These are phyloP conservation scores for Viola pubescens DNA, from an alignment of 441 rosid genomes.

Conservation along the genomic window DNA sequence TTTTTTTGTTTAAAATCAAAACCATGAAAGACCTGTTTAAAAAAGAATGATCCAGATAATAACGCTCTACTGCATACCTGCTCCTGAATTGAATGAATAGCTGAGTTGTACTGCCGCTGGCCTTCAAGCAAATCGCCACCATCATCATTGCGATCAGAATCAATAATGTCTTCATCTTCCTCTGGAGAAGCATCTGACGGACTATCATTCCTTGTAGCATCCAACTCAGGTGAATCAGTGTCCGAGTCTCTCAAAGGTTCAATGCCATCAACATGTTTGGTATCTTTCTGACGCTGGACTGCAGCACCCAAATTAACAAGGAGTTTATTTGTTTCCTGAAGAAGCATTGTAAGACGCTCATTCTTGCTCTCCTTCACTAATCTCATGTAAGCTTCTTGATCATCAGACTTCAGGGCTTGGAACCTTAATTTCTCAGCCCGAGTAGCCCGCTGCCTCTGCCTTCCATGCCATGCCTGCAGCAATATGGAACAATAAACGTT, in stretches of 20 bases:
- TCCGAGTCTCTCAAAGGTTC: constrained; percentile 64
- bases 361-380: constrained; percentile 98
- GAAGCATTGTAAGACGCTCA: constrained; percentile 86
- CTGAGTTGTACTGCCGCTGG: constrained; percentile 93
- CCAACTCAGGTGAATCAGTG: constrained; percentile 62
- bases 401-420: constrained; percentile 95
- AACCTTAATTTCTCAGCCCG: constrained; percentile 96
- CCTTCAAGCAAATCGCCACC: constrained; percentile 86
- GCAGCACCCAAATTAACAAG: constrained; percentile 96
- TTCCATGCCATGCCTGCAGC: constrained; percentile 96
- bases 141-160: constrained; percentile 77
- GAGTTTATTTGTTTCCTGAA: constrained; percentile 94
- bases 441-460: constrained; percentile 97
- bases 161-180: constrained; percentile 53
- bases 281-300: constrained; percentile 96
- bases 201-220: constrained; percentile 62
- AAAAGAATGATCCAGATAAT: constrained; percentile 11
- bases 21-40: constrained; percentile 3
- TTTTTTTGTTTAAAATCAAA: background rate
- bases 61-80: constrained; percentile 40
- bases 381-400: constrained; percentile 96
- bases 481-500: constrained; percentile 7
- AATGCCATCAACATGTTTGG: constrained; percentile 56
- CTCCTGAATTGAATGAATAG: constrained; percentile 95
- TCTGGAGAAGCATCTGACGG: constrained; percentile 56